These are phyloP conservation scores for Thelephora ganbajun DNA, from an alignment of 768 basidiomycete species.

Conservation along the genomic window DNA sequence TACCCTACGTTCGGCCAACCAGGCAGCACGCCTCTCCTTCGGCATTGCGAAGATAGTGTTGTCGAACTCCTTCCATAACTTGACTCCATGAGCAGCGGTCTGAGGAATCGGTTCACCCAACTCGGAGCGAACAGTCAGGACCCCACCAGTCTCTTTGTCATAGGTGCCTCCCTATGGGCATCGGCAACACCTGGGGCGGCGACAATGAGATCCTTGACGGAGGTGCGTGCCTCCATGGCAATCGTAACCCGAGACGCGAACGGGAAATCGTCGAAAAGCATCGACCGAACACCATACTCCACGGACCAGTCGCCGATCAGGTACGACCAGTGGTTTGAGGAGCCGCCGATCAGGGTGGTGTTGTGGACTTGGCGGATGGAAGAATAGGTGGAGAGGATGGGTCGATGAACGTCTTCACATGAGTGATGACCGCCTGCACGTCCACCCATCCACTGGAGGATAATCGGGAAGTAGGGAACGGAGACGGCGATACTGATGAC, in stretches of 20 bases:
- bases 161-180: slow-evolving; percentile 92
- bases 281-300: slow-evolving; percentile 74
- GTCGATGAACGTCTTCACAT: slow-evolving; percentile 97
- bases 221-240: slow-evolving; percentile 95
- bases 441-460: slow-evolving; percentile 98
- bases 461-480: slow-evolving; percentile 92
- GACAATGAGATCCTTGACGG: slow-evolving; percentile 94
- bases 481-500: slow-evolving; percentile 91
- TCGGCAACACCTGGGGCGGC: slow-evolving; percentile 88
- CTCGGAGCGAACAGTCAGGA: slow-evolving; percentile 94
- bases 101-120: slow-evolving; percentile 99
- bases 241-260: slow-evolving; percentile 98
- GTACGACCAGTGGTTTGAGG: slow-evolving; percentile 93
- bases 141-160: slow-evolving; percentile 84
- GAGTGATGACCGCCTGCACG: slow-evolving; percentile 98
- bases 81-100: slow-evolving; percentile 92
- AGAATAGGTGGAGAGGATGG: slow-evolving; percentile 80
- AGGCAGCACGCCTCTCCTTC: slow-evolving; percentile 85
- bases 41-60: slow-evolving; percentile 90
- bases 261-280: slow-evolving; percentile 98
- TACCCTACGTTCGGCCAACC: slow-evolving; percentile 77
- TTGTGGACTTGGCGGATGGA: slow-evolving; percentile 82
- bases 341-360: slow-evolving; percentile 83
- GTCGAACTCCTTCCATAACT: slow-evolving; percentile 98
- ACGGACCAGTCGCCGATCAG: slow-evolving; percentile 93